phyloP scores from a whole-genome alignment of 2,329 filamentous ascomycete genomes.

The Microcyclosporella mali region DNA sequence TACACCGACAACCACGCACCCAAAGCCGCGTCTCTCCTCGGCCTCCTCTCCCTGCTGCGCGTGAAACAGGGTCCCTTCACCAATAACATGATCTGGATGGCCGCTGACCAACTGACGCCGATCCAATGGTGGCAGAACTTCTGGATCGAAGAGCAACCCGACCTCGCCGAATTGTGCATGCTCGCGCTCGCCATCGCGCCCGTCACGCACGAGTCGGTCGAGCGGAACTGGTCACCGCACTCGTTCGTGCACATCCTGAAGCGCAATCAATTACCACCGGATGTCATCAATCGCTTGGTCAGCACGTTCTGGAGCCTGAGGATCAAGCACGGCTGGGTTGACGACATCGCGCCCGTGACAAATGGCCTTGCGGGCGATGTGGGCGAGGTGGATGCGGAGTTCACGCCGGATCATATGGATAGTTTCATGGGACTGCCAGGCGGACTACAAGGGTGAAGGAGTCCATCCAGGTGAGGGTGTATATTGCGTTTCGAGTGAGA shows the following conservation, averaged over 20 bases:
- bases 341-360: conserved; percentile 10
- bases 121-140: conserved; percentile 24
- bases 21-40: conserved; percentile 16
- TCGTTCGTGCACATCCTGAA: conserved; percentile 21
- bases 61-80: conserved; percentile 20
- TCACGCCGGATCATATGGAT: conserved; percentile 6
- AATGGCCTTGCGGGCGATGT: conserved; percentile 2
- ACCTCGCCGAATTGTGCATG: conserved; percentile 21
- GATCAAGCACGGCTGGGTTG: conserved; percentile 23
- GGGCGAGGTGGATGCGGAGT: conserved; percentile 10
- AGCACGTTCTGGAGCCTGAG: conserved; percentile 19
- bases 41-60: conserved; percentile 19
- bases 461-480: too few relatives aligned
- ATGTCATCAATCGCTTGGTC: conserved; percentile 17
- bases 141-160: conserved; percentile 21
- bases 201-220: conserved; percentile 13
- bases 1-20: conserved; percentile 17
- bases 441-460: too few relatives aligned
- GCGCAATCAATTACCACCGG: conserved; percentile 18
- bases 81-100: conserved; percentile 23
- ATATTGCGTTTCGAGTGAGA: too few relatives aligned
- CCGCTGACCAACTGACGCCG: conserved; percentile 19
- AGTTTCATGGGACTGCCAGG: conserved; percentile 7
- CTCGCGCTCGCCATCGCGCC: conserved; percentile 18
- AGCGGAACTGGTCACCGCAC: conserved; percentile 22